Conservation (phyloP, 352 stramenopile species). For the Globisporangium polare region DNA sequence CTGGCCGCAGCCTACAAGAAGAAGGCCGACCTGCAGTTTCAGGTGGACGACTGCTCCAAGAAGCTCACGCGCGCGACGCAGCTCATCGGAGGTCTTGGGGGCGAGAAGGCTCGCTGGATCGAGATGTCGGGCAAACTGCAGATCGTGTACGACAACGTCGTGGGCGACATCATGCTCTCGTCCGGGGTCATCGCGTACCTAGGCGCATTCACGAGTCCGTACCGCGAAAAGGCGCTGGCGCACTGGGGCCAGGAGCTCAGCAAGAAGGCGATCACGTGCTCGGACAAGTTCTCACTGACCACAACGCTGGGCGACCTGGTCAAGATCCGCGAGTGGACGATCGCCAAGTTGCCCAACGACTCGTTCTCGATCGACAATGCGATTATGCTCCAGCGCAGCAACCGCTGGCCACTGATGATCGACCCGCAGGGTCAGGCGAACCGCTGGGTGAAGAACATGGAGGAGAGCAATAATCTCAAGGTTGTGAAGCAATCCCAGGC, state of each 20-base stretch:
- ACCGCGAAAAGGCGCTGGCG: constrained; percentile 85
- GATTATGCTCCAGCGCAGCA: constrained; percentile 91
- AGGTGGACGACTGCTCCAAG: constrained; percentile 92
- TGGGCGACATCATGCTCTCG: constrained; percentile 92
- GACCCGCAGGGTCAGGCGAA: constrained; percentile 95
- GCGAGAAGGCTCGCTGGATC: constrained; percentile 92
- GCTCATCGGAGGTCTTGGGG: constrained; percentile 91
- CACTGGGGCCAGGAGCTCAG: constrained; percentile 75
- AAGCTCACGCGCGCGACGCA: constrained; percentile 91
- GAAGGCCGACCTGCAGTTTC: constrained; percentile 86
- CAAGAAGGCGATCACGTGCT: constrained; percentile 77
- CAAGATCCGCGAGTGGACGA: constrained; percentile 92
- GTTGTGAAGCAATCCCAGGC: constrained; percentile 92
- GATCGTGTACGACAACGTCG: constrained; percentile 88
- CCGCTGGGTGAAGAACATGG: constrained; percentile 95
- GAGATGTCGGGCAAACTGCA: constrained; percentile 86
- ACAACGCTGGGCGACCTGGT: constrained; percentile 90
- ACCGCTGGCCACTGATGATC: constrained; percentile 96
- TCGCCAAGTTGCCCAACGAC: constrained; percentile 94
- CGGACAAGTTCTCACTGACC: constrained; percentile 72
- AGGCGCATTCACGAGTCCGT: constrained; percentile 90
- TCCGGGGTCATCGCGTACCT: constrained; percentile 94
- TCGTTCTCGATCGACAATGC: constrained; percentile 95
- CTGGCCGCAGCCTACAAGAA: constrained; percentile 91
- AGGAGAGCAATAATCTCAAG: constrained; percentile 87